phyloP scores from a whole-genome alignment of 148 eudicot genomes.

The Rhododendron williamsianum region DNA sequence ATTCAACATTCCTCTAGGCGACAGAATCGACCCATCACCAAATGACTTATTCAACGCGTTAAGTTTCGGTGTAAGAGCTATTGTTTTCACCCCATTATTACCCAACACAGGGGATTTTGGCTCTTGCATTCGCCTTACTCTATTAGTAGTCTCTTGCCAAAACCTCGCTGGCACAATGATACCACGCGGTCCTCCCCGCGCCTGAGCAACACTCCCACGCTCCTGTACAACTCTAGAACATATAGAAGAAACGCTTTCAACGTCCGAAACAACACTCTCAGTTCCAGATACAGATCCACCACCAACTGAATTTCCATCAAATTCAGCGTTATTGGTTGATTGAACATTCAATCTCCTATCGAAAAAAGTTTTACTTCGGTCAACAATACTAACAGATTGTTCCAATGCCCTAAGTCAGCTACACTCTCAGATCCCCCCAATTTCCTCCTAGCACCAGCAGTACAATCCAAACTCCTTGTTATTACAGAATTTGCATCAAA shows the following conservation, averaged over 20 bases:
- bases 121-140: constrained; percentile 34
- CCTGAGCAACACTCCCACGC: constrained; percentile 16
- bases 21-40: constrained; percentile 27
- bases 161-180: constrained; percentile 53
- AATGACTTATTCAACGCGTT: constrained; percentile 25
- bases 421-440: constrained; percentile 43
- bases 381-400: constrained; percentile 29
- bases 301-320: constrained; percentile 20
- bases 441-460: constrained; percentile 33
- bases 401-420: constrained; percentile 29
- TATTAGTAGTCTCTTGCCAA: constrained; percentile 47
- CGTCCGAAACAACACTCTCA: constrained; percentile 38
- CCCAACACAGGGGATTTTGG: constrained; percentile 42
- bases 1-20: constrained; percentile 32
- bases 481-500: background rate
- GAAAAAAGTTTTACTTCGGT: constrained; percentile 13
- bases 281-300: constrained; percentile 26
- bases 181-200: constrained; percentile 38
- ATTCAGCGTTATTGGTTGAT: background rate
- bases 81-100: constrained; percentile 21
- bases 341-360: constrained; percentile 22
- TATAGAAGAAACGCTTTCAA: constrained; percentile 56
- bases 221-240: constrained; percentile 28
- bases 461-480: constrained; percentile 66
- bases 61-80: constrained; percentile 20